These are phyloP conservation scores for Acanthamoeba triangularis DNA, from an alignment of 208 protist species.

Conservation along the genomic window DNA sequence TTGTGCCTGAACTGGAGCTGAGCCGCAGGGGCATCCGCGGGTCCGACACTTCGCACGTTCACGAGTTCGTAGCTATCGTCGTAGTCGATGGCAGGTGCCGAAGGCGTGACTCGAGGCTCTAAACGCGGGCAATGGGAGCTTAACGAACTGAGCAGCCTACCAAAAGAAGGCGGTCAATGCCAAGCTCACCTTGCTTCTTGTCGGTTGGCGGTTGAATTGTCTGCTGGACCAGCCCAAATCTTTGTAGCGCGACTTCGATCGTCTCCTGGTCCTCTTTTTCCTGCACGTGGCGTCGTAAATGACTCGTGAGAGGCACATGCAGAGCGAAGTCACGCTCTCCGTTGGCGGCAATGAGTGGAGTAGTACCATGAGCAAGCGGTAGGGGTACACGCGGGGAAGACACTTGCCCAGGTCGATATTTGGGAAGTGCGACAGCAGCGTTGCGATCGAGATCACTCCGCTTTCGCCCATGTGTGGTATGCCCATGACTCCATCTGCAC, in stretches of 20 bases:
- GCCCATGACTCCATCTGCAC: conserved; percentile 43
- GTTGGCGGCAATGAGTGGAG: neutral
- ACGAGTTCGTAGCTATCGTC: neutral
- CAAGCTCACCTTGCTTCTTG: neutral
- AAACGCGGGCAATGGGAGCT: neutral
- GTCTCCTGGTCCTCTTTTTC: conserved; percentile 72
- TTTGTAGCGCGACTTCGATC: conserved; percentile 43
- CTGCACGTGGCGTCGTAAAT: neutral
- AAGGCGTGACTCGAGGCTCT: neutral
- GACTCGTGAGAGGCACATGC: neutral
- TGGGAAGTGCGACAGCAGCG: conserved; percentile 18
- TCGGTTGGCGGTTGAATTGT: neutral
- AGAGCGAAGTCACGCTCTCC: neutral
- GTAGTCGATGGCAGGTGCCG: neutral
- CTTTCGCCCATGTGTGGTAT: conserved; percentile 63
- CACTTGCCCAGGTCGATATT: neutral
- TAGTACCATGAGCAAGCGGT: conserved; percentile 55
- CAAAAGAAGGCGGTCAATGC: neutral
- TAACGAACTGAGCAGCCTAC: neutral
- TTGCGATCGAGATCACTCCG: conserved; percentile 22
- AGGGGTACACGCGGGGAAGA: conserved; percentile 54
- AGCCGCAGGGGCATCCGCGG: too few species aligned
- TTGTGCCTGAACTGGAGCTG: conserved; percentile 23
- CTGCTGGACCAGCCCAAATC: conserved; percentile 18
- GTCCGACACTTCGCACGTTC: neutral